Percentiles rank a stretch among this genome's conserved stretches.
Conservation (phyloP, 352 stramenopile species). For the Saprolegnia diclina region DNA sequence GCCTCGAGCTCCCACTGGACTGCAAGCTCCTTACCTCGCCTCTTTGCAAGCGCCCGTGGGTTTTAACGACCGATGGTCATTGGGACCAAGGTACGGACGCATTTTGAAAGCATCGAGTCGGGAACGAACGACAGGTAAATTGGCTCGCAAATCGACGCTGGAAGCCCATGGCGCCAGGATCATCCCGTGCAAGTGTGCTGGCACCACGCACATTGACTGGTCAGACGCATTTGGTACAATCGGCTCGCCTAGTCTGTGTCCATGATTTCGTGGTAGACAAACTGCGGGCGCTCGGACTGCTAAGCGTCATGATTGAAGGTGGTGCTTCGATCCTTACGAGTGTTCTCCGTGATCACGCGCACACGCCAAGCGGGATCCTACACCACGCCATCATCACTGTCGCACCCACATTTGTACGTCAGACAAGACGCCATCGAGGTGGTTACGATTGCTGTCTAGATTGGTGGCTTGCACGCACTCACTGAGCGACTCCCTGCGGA, state of each 20-base stretch:
- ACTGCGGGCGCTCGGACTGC: constrained; percentile 37
- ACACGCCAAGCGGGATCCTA: constrained; percentile 37
- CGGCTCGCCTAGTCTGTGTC: background rate
- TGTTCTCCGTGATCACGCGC: constrained; percentile 43
- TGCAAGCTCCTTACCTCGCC: constrained; percentile 77
- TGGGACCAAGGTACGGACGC: background rate
- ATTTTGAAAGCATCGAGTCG: background rate
- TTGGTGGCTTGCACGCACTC: constrained; percentile 17
- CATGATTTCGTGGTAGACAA: constrained; percentile 30
- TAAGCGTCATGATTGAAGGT: constrained; percentile 79
- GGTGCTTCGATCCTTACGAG: constrained; percentile 67
- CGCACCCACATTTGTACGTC: constrained; percentile 61
- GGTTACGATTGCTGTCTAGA: background rate
- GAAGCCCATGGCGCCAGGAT: constrained; percentile 3
- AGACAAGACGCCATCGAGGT: background rate
- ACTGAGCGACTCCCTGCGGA: background rate
- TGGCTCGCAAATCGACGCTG: background rate
- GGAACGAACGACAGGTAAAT: background rate
- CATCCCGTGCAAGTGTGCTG: background rate
- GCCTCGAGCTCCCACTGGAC: constrained; percentile 48
- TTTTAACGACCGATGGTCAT: constrained; percentile 31
- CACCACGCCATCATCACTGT: constrained; percentile 71
- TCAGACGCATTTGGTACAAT: constrained; percentile 50
- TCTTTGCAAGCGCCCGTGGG: constrained; percentile 61
- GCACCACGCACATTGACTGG: constrained; percentile 46